phyloP scores from a whole-genome alignment of 768 basidiomycete species.

The Boletus tomentosulus region DNA sequence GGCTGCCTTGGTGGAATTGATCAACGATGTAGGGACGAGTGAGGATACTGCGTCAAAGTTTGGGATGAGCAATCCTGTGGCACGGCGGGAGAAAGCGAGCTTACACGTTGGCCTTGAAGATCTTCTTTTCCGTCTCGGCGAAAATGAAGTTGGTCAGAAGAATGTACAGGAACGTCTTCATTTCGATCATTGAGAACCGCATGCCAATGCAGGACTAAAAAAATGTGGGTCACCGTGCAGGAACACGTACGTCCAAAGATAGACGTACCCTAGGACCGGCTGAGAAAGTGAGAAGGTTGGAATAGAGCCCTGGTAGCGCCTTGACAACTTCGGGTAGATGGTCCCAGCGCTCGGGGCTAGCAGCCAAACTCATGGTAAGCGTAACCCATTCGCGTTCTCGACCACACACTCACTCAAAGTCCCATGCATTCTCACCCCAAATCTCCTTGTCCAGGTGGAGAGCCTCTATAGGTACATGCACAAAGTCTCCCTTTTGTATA shows the following conservation, averaged over 20 bases:
- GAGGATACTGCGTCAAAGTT: conserved; percentile 42
- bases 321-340: conserved; percentile 63
- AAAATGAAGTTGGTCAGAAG: conserved; percentile 68
- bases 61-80: background rate
- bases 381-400: background rate
- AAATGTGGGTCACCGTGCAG: background rate
- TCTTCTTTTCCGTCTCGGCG: conserved; percentile 44
- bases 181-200: conserved; percentile 80
- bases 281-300: conserved; percentile 72
- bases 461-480: conserved; percentile 76
- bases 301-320: conserved; percentile 68
- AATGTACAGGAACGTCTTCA: conserved; percentile 71
- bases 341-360: conserved; percentile 80
- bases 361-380: conserved; percentile 1
- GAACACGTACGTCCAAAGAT: background rate
- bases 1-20: conserved; percentile 53
- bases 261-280: conserved; percentile 71
- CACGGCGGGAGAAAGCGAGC: conserved; percentile 27
- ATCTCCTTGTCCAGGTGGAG: conserved; percentile 74
- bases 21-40: conserved; percentile 60
- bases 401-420: conserved; percentile 57
- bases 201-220: conserved; percentile 76
- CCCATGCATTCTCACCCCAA: conserved; percentile 82
- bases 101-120: conserved; percentile 61
- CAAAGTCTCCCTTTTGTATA: conserved; percentile 64